Base-by-base conservation (phyloP, 306 rosid genomes). In the Vigna radiata region DNA sequence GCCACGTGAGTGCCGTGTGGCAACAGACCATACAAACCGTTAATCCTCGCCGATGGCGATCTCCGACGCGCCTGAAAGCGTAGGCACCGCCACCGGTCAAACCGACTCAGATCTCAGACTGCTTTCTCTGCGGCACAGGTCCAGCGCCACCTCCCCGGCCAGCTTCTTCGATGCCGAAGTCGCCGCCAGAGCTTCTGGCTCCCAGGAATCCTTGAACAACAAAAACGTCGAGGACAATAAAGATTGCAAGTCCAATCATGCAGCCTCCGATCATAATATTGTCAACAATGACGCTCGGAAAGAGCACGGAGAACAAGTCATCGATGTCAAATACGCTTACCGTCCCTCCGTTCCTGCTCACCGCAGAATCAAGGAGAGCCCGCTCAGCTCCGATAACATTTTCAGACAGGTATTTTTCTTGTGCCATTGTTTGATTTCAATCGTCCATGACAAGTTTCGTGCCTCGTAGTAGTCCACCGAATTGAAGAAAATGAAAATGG, bases 331-430 rank as follows among this genome's bases (percentile, higher is more conserved):
- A 77, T 87, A 72, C 59, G 52, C 90, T 36, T 87, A 91, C 56
- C 90, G 99, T 66, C 96, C 96, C 15, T 90, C 91, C 12, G 88
- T 85, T 83, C 97, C 94, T 3, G 97, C 97, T 70, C 99, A 95
- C 85, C 89, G 91, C 76, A 86, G 62, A 77, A 80, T 75, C 59
- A 95, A 77, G 74, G 99, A 95, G 83, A 95, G 99, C 23, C 98
- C 96, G 25, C 92, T 96, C 43, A 92, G 98, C 84, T 96, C 99
- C 37, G 96, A 79, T 73, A 86, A 91, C 29, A 96, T 96, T 48
- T 92, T 96, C 83, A 81, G 60, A 83, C 97, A 96, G 94, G 98
- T 95, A 44, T 2, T 1, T 48, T 69, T 81, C 33, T 39, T 37
- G n/a, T 29, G 50, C 29, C 11, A 10, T 5, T 43, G 54, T 49